phyloP scores from a whole-genome alignment of 1,139 yeast genomes.

The Candida labiduridarum region DNA sequence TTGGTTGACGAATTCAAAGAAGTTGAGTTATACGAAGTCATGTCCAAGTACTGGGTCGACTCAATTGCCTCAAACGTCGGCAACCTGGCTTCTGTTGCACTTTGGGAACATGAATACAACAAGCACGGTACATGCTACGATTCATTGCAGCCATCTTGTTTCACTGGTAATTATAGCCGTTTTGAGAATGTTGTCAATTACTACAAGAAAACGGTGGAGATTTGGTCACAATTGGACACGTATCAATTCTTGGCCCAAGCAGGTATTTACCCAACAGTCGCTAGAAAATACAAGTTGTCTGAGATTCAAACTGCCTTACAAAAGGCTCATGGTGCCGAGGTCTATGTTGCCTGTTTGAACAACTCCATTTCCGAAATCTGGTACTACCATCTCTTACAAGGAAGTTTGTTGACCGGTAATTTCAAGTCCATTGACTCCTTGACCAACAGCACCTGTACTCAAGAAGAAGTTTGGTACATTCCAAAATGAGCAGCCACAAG shows the following conservation, averaged over 20 bases:
- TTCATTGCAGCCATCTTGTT: slow-evolving; percentile 40
- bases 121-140: slow-evolving; percentile 51
- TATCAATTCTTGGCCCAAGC: slow-evolving; percentile 33
- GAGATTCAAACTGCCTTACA: slow-evolving; percentile 37
- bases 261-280: slow-evolving; percentile 38
- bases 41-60: slow-evolving; percentile 41
- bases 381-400: slow-evolving; percentile 41
- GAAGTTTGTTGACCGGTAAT: slow-evolving; percentile 38
- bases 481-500: slow-evolving; percentile 24
- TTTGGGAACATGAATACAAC: slow-evolving; percentile 49
- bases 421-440: slow-evolving; percentile 32
- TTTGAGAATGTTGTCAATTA: slow-evolving; percentile 37
- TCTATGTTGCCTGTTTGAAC: slow-evolving; percentile 37
- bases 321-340: slow-evolving; percentile 31
- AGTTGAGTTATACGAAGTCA: slow-evolving; percentile 30
- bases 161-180: slow-evolving; percentile 28
- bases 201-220: slow-evolving; percentile 36
- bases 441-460: slow-evolving; percentile 27
- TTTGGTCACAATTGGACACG: slow-evolving; percentile 39
- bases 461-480: slow-evolving; percentile 32
- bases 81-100: slow-evolving; percentile 25
- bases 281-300: slow-evolving; percentile 29
- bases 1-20: slow-evolving; percentile 32
- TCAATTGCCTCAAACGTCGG: slow-evolving; percentile 36
- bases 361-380: slow-evolving; percentile 41